phyloP scores from a whole-genome alignment of 495 filamentous ascomycete genomes.

The Pseudomonodictys pantanalensis region DNA sequence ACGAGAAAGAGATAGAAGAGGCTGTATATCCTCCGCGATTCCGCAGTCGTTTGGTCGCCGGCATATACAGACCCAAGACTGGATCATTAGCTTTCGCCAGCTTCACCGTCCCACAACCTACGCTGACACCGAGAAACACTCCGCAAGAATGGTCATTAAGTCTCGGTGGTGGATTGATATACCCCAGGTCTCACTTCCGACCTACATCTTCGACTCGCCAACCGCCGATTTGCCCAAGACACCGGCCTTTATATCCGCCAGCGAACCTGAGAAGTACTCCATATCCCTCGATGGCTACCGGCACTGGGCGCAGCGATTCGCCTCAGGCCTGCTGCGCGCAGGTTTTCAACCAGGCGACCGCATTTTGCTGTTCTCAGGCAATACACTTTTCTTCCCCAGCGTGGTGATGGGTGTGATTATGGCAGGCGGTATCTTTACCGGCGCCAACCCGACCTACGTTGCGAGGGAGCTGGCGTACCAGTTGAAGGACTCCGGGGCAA shows the following conservation, averaged over 20 bases:
- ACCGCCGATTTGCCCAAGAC: slow-evolving; percentile 46
- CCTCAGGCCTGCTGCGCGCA: slow-evolving; percentile 61
- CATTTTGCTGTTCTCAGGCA: slow-evolving; percentile 54
- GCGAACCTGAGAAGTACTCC: slow-evolving; percentile 54
- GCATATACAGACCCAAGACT: too few species aligned
- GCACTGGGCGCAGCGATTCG: slow-evolving; percentile 67
- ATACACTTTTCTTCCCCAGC: slow-evolving; percentile 65
- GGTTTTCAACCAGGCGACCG: slow-evolving; percentile 69
- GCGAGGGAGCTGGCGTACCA: slow-evolving; percentile 71
- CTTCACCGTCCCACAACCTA: too few species aligned
- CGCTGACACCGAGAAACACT: too few species aligned
- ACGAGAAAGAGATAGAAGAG: too few species aligned
- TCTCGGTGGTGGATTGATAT: slow-evolving; percentile 51
- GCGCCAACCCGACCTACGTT: slow-evolving; percentile 74
- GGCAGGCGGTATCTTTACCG: slow-evolving; percentile 76
- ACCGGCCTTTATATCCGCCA: slow-evolving; percentile 53
- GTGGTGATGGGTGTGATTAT: slow-evolving; percentile 70
- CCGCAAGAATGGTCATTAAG: slow-evolving; percentile 50
- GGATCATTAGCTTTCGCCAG: too few species aligned
- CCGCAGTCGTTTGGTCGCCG: too few species aligned
- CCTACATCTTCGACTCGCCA: slow-evolving; percentile 51
- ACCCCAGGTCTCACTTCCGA: slow-evolving; percentile 50
- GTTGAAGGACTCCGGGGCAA: slow-evolving; percentile 65
- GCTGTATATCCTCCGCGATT: too few species aligned
- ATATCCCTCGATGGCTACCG: slow-evolving; percentile 60